Percentiles rank a stretch among this genome's conserved stretches.
Conservation (phyloP, 306 rosid genomes). For the Gleditsia sinensis region DNA sequence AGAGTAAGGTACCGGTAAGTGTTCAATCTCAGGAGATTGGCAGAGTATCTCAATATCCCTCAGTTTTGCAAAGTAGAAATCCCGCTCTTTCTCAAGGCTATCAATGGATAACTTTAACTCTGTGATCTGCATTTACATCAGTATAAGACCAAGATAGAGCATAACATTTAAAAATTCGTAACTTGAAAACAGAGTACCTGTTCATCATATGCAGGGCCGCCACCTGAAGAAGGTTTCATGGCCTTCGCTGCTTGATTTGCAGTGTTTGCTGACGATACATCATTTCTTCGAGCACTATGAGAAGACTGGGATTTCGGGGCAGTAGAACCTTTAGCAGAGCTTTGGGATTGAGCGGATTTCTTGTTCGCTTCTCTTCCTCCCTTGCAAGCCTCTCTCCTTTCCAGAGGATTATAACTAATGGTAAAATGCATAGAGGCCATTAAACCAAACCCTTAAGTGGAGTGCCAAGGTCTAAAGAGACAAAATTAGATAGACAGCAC, state of each 20-base stretch:
- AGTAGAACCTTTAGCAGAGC: conserved; percentile 61
- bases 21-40: conserved; percentile 78
- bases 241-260: conserved; percentile 55
- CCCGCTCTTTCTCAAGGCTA: conserved; percentile 96
- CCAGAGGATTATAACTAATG: conserved; percentile 78
- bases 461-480: background rate
- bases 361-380: conserved; percentile 85
- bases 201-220: conserved; percentile 68
- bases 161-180: background rate
- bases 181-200: conserved; percentile 48
- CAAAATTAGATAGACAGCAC: background rate
- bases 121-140: conserved; percentile 64
- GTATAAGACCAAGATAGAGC: background rate
- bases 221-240: conserved; percentile 52
- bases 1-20: conserved; percentile 52
- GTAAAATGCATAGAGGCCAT: background rate
- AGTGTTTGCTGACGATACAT: conserved; percentile 48
- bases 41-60: conserved; percentile 93
- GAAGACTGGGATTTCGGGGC: conserved; percentile 62
- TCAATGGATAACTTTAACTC: conserved; percentile 86
- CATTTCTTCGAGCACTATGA: conserved; percentile 72
- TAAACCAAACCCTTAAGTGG: background rate
- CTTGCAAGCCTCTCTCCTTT: conserved; percentile 78
- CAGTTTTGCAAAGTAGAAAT: conserved; percentile 85
- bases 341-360: conserved; percentile 64